Evolutionary conservation across 2,329 filamentous ascomycete species (phyloP), one percentile per base, ranked within the genome.

Genomic region (Aphanoascus verrucosus): DNA sequence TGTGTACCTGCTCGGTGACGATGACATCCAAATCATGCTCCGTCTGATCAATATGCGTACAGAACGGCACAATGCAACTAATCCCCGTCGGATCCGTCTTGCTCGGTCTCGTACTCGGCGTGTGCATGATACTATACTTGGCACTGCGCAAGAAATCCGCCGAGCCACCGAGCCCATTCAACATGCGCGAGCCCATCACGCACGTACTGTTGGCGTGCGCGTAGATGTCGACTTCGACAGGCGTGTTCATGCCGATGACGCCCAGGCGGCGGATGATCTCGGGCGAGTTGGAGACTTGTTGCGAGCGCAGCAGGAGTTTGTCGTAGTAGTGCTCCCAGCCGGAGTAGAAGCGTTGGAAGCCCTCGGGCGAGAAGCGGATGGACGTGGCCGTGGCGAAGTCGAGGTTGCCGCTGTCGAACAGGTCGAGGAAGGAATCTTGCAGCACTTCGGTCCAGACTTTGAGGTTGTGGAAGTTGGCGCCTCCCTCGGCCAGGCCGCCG

Each of bases 91-190:
- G 87, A 67, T 94, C 88, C 12, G 79, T 84, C 78, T 93, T 94
- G 63, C 79, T 82, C 9, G 88, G 88, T 19, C 88, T 80, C 1
- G 85, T 84, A 17, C 82, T 86, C 1, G 88, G 89, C 0, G 88
- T 94, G 76, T 94, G 89, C 88, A 94, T 94, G 76, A 94, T 94
- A 63, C 80, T 84, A 77, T 94, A 89, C 71, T 91, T 91, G 56
- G 84, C 72, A 62, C 73, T 82, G 55, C 87, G 81, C 55, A 93
- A 74, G 78, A 93, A 93, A 66, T 93, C 87, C 50, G 86, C 86
- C 1, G 82, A 86, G 3, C 87, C 87, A 48, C 87, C 87, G 5
- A 93, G 81, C 9, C 87, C 87, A 74, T 91, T 91, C 56, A 93
- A 78, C 86, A 91, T 93, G 54, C 89, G 83, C 57, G 79, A 84